Conservation (phyloP, 2,329 filamentous ascomycete genomes). For the Ceratocystis ficicola region DNA sequence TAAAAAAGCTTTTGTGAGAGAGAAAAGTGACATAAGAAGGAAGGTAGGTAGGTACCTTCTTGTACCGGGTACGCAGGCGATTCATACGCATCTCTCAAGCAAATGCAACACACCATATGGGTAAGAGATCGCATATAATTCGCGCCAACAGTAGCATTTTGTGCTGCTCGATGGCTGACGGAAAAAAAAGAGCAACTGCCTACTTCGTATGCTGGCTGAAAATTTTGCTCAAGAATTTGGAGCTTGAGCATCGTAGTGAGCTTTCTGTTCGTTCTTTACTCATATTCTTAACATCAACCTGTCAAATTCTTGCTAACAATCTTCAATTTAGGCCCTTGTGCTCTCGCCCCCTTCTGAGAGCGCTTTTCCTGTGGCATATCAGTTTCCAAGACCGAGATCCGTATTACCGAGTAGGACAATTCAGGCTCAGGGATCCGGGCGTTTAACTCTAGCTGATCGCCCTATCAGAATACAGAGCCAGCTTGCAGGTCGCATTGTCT, state of each 20-base stretch:
- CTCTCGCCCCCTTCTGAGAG: neutral
- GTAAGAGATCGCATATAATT: neutral
- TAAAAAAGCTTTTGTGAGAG: no score
- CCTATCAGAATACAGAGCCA: slow-evolving; percentile 6
- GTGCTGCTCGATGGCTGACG: neutral
- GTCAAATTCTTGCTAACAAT: neutral
- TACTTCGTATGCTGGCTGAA: neutral
- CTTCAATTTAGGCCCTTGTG: neutral
- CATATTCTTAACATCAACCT: no score
- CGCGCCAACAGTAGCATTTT: neutral
- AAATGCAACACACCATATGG: neutral
- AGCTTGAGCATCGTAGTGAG: neutral
- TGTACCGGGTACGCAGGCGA: neutral
- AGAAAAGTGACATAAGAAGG: neutral
- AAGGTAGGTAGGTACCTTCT: neutral
- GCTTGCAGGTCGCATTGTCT: slow-evolving; percentile 12
- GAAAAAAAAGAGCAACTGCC: slow-evolving; percentile 1
- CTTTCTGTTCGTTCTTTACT: no score
- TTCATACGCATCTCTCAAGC: neutral
- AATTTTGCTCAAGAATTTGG: neutral
- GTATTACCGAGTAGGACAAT: slow-evolving; percentile 3
- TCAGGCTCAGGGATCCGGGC: slow-evolving; percentile 9
- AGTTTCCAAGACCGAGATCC: neutral
- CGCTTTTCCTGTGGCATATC: neutral
- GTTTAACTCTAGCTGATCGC: slow-evolving; percentile 7